Evolutionary conservation across 1,284 basidiomycete genomes (phyloP), one percentile per base, ranked within the genome.

Genomic region (Heterobasidion occidentale): DNA sequence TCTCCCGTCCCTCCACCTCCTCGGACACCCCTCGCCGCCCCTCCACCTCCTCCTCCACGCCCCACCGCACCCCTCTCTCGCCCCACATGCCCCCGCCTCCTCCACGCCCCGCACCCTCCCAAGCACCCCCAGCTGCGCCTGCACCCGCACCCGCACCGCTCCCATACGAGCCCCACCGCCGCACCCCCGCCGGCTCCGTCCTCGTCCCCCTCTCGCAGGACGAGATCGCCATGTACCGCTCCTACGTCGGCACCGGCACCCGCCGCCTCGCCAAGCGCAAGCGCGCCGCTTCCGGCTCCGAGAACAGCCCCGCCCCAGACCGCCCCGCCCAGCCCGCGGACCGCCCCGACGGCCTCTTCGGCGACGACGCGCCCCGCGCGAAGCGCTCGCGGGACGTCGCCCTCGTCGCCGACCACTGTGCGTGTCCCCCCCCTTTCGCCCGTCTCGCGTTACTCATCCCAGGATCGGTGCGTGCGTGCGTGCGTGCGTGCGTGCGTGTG

Each of bases 321-420:
- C n/a, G n/a, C n/a, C 20, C 20, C 20, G 3, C 20, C 20, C 20
- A 27, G 20, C n/a, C 2, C 20, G 20, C 15, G 54, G 47, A 48
- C 20, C 3, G 20, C 12, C 2, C 12, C 20, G 56, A 55, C 34
- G 69, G 71, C 19, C 27, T 3, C 27, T 75, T 77, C 52, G 68
- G 67, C 27, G 58, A 60, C 14, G 69, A 71, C 46, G 70, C 69
- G n/a, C 75, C 73, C 3, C 74, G 78, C 12, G 58, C 62, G 19
- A 88, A 89, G 68, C 77, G 76, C 50, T 70, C 76, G 3, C 78
- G 84, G 27, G 88, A 90, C 64, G 81, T 84, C 7, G 81, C 77
- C 1, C 77, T 83, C 49, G 85, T 92, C 44, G 79, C 86, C 19
- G 70, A 85, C 45, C 89, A 92, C 65, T 92, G 88, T 86, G 64